Percentiles rank a stretch among this genome's conserved stretches.
These are phyloP conservation scores for Gossypium trilobum DNA, from an alignment of 441 rosid genomes.

Conservation along the genomic window DNA sequence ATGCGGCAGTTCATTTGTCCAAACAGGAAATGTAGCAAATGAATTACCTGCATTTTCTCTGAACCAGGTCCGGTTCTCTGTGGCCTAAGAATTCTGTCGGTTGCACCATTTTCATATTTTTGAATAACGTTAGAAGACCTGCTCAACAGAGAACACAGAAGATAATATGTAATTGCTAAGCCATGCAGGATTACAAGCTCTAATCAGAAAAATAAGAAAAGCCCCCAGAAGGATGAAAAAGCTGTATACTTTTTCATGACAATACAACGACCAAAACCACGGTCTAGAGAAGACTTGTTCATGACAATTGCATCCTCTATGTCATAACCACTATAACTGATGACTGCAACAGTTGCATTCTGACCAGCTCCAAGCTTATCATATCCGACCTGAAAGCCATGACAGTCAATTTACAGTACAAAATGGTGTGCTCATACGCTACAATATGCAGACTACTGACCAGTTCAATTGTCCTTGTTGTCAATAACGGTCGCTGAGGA, in stretches of 20 bases:
- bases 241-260: conserved; percentile 70
- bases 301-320: conserved; percentile 97
- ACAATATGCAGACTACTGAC: conserved; percentile 28
- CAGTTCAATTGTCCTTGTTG: conserved; percentile 88
- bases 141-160: conserved; percentile 22
- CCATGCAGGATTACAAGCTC: background rate
- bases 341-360: conserved; percentile 97
- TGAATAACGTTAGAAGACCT: conserved; percentile 46
- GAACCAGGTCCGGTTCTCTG: conserved; percentile 43
- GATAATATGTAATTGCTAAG: conserved; percentile 8
- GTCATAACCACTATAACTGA: conserved; percentile 95
- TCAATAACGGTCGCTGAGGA: conserved; percentile 88
- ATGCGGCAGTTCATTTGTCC: background rate
- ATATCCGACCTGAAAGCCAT: conserved; percentile 67
- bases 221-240: background rate
- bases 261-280: conserved; percentile 97
- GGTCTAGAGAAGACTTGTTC: conserved; percentile 94
- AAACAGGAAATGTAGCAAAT: background rate
- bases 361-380: conserved; percentile 99
- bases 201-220: conserved; percentile 2
- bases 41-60: conserved; percentile 67
- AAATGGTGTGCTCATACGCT: background rate
- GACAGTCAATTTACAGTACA: conserved; percentile 20
- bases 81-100: conserved; percentile 66
- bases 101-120: conserved; percentile 37